phyloP scores from a whole-genome alignment of 1,284 basidiomycete genomes.

The Sporisorium exsertum region DNA sequence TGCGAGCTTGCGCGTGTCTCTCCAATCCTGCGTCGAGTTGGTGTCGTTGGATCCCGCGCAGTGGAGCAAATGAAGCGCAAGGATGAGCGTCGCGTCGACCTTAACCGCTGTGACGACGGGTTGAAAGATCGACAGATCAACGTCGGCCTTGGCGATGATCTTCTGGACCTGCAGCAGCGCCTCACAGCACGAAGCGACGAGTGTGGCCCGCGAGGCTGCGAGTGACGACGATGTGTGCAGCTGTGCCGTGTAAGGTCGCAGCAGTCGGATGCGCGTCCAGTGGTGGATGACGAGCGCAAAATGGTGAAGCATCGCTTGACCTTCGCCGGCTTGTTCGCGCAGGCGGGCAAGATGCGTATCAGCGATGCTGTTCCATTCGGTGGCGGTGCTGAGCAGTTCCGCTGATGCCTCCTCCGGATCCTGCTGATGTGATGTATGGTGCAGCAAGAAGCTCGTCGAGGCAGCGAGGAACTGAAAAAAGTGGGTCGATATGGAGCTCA shows the following conservation, averaged over 20 bases:
- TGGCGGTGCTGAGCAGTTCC: conserved; percentile 11
- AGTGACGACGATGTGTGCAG: conserved; percentile 19
- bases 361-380: conserved; percentile 32
- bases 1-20: conserved; percentile 11
- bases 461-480: conserved; percentile 41
- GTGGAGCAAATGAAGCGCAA: conserved; percentile 24
- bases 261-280: conserved; percentile 39
- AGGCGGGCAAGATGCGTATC: conserved; percentile 24
- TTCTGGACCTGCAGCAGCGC: conserved; percentile 29
- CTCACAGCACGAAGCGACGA: conserved; percentile 35
- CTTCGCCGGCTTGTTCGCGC: conserved; percentile 18
- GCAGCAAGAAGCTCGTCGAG: conserved; percentile 22
- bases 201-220: conserved; percentile 8
- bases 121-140: conserved; percentile 47
- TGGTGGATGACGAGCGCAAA: conserved; percentile 39
- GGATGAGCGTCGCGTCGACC: conserved; percentile 35
- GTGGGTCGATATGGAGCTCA: conserved; percentile 33
- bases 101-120: conserved; percentile 29
- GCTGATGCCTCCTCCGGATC: background rate
- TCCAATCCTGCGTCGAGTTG: conserved; percentile 22
- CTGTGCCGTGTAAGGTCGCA: conserved; percentile 24
- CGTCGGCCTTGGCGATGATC: conserved; percentile 30
- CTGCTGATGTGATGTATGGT: conserved; percentile 6
- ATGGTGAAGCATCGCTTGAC: conserved; percentile 30
- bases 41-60: conserved; percentile 23